Evolutionary conservation across 768 basidiomycete species (phyloP), one percentile per base, ranked within the genome.

Genomic region (Paxillus ammoniavirescens): DNA sequence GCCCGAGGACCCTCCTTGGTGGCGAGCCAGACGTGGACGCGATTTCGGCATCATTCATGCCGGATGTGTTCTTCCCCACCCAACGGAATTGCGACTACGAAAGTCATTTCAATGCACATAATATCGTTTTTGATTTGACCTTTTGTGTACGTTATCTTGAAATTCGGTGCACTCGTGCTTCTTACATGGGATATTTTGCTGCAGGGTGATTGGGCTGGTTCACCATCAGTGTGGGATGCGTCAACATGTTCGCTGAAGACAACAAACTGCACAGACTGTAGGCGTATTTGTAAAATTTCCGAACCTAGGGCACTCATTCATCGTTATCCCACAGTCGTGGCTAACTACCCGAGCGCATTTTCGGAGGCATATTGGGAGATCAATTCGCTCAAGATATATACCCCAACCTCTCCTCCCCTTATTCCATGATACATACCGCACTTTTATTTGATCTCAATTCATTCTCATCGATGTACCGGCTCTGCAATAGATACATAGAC

Each of bases 301-400:
- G 31, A 10, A 2, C 35, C 40, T 4, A 5, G 46, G 46, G 8
- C 26, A 5, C 30, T 51, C 43, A 28, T 45, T 49, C 30, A 26
- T 48, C 47, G 15, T 17, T 23, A 40, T 47, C 3, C 48, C 10
- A 51, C 31, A 85, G 83, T 76, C 58, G 87, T 89, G 30, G 66
- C 82, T 64, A 77, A 81, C 55, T 77, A 83, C 58, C 87, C 89
- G 0, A 53, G 61, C 5, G 77, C 75, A 12, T 89, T 89, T 68
- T 38, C 55, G 10, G 73, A 86, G 15, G 84, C 88, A 2, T 89
- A 84, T 67, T 91, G 86, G 86, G 82, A 81, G 56, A 75, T 91
- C 66, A 80, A 82, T 59, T 76, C 78, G 15, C 66, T 89, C 33
- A 74, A 77, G 31, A 74, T 87, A 14, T 90, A 86, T 61, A 73